Evolutionary conservation across 2,329 filamentous ascomycete species (phyloP), one percentile per base, ranked within the genome.

Genomic region (Cladosporium sp.): DNA sequence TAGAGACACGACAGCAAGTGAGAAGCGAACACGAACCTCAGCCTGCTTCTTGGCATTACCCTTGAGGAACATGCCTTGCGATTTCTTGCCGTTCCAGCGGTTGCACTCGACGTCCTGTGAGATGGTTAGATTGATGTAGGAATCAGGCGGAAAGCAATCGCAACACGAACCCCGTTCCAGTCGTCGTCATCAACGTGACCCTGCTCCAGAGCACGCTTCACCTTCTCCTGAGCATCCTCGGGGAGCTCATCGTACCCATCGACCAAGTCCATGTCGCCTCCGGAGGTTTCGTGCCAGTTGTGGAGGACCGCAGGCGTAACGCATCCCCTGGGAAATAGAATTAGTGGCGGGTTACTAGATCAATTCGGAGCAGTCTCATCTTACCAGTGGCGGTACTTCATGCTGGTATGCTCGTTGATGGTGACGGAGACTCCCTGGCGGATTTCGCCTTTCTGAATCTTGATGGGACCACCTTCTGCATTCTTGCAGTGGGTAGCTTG

Each of bases 321-420:
- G 61, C 92, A 97, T 24, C 92, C 91, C 91, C 91, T 95, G 44
- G 3, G 24, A 15, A 15, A 9, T 37, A 15, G 48, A 1, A 7
- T 15, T 32, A 12, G 39, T 34, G 12, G 41, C 15, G n/a, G 3
- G 32, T 7, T 17, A 20, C n/a, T 12, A 38, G 17, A n/a, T 27
- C 22, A 27, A 27, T 27, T 27, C 5, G 22, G 4, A 4, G 9
- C 22, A 27, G 9, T 27, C n/a, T 27, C 22, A 36, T 61, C 79
- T 64, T 77, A 95, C 92, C 92, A 96, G 68, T 97, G 92, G 65
- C 85, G 86, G 84, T 86, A 97, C 51, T 74, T 69, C 82, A 83
- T 95, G 62, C 77, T 78, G 37, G 80, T 80, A 62, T 84, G 77
- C 1, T 74, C 73, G 1, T 72, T 45, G 57, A 85, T 79, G 7